phyloP scores from a whole-genome alignment of 73 alveolate species.

The Symbiodinium pilosum region DNA sequence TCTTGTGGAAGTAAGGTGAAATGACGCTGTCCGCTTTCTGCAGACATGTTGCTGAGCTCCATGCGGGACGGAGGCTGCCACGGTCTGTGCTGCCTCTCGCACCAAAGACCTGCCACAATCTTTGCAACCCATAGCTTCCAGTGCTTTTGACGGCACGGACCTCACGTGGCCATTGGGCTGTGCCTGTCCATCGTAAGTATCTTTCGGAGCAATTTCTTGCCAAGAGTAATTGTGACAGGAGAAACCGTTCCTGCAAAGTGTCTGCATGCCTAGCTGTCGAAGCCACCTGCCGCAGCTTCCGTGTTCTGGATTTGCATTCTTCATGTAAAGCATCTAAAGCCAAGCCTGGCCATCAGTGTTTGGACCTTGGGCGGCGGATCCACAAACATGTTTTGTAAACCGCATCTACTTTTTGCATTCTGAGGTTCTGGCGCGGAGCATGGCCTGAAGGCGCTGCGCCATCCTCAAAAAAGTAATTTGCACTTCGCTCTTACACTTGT shows the following conservation, averaged over 20 bases:
- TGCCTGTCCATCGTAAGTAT: too few relatives aligned
- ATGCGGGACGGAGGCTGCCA: conserved; percentile 1
- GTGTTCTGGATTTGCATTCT: too few relatives aligned
- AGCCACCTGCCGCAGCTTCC: not conserved
- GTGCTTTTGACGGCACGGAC: not conserved
- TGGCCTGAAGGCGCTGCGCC: not conserved
- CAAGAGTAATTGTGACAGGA: too few relatives aligned
- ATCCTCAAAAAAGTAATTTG: not conserved
- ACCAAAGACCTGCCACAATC: not conserved
- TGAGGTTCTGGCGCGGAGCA: too few relatives aligned
- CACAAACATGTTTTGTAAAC: too few relatives aligned
- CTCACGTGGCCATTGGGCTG: not conserved
- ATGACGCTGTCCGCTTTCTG: too few relatives aligned
- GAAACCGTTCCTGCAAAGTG: not conserved
- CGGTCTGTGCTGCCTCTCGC: not conserved
- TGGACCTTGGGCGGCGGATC: not conserved
- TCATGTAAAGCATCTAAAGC: too few relatives aligned
- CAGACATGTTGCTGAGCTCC: too few relatives aligned
- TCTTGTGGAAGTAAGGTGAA: too few relatives aligned
- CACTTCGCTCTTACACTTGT: too few relatives aligned
- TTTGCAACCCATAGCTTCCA: not conserved
- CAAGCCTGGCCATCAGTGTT: not conserved
- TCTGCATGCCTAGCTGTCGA: not conserved
- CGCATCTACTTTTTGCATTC: not conserved
- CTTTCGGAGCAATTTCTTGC: too few relatives aligned